Percentiles rank a stretch among this genome's conserved stretches.
These are phyloP conservation scores for Venturia nashicola DNA, from an alignment of 2,329 filamentous ascomycete species.

Conservation along the genomic window DNA sequence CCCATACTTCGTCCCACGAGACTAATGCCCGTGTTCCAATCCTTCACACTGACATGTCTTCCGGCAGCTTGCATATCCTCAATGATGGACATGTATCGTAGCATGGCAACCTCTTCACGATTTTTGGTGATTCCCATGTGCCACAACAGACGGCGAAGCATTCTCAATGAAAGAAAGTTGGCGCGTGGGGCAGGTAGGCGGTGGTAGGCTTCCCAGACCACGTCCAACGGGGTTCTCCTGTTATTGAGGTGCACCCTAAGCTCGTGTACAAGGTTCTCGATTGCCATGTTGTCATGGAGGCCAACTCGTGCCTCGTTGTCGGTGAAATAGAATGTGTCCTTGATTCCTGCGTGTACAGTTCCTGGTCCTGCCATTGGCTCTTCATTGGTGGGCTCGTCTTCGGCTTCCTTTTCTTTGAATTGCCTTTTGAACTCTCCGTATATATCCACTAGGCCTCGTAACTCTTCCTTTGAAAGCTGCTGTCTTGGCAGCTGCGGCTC, in stretches of 20 bases:
- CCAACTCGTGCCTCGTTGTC: background rate
- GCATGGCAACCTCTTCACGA: conserved; percentile 50
- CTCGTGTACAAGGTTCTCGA: background rate
- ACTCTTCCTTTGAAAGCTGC: conserved; percentile 7
- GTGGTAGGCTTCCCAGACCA: conserved; percentile 41
- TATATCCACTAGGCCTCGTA: conserved; percentile 7
- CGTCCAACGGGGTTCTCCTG: conserved; percentile 29
- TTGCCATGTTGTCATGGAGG: background rate
- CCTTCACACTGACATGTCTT: conserved; percentile 50
- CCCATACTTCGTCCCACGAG: conserved; percentile 64
- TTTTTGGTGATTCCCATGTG: conserved; percentile 53
- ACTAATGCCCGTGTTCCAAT: conserved; percentile 79
- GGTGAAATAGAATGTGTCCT: conserved; percentile 2
- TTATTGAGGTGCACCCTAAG: background rate
- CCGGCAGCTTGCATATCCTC: conserved; percentile 70
- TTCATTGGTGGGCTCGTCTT: conserved; percentile 11
- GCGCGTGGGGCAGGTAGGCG: conserved; percentile 41
- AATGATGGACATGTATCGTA: conserved; percentile 64
- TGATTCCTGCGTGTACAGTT: background rate
- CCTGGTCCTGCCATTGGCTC: background rate
- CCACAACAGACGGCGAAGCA: conserved; percentile 53
- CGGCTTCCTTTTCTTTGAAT: background rate
- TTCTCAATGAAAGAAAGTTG: conserved; percentile 32
- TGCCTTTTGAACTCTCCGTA: conserved; percentile 7
- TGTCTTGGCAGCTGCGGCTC: background rate